These are phyloP conservation scores for Mrakia gelida DNA, from an alignment of 768 basidiomycete species.

Conservation along the genomic window DNA sequence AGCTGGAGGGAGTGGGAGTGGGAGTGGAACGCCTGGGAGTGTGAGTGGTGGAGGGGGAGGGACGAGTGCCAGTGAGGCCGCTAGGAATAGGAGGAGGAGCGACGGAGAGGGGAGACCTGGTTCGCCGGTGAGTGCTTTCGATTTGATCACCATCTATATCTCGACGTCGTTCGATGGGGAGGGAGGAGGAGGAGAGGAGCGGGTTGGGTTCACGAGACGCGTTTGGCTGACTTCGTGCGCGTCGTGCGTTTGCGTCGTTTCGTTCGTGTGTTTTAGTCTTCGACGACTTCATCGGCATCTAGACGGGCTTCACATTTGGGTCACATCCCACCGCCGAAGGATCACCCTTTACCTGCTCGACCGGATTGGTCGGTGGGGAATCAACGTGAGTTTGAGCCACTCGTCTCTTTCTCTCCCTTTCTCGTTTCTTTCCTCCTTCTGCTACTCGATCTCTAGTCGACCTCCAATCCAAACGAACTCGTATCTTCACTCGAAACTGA, in stretches of 20 bases:
- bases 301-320: conserved; percentile 20
- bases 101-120: background rate
- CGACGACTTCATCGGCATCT: conserved; percentile 23
- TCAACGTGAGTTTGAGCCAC: conserved; percentile 15
- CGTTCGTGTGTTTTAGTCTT: background rate
- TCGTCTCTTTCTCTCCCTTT: background rate
- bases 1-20: background rate
- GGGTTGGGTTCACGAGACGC: background rate
- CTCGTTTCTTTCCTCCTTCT: too few relatives aligned
- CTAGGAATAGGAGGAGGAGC: background rate
- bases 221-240: background rate
- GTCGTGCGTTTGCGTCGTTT: background rate
- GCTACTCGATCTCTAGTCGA: too few relatives aligned
- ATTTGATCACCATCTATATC: too few relatives aligned
- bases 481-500: too few relatives aligned
- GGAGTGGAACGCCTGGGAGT: conserved; percentile 4
- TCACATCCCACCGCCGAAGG: conserved; percentile 31
- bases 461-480: too few relatives aligned
- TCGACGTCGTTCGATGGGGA: too few relatives aligned
- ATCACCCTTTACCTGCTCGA: conserved; percentile 29
- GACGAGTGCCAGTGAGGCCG: too few relatives aligned
- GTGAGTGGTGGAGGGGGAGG: background rate
- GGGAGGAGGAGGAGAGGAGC: background rate
- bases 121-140: conserved; percentile 16
- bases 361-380: conserved; percentile 32